Percentiles rank a stretch among this genome's conserved stretches.
Conservation (phyloP, 1,139 yeast genomes). For the Zygoascus sp. region DNA sequence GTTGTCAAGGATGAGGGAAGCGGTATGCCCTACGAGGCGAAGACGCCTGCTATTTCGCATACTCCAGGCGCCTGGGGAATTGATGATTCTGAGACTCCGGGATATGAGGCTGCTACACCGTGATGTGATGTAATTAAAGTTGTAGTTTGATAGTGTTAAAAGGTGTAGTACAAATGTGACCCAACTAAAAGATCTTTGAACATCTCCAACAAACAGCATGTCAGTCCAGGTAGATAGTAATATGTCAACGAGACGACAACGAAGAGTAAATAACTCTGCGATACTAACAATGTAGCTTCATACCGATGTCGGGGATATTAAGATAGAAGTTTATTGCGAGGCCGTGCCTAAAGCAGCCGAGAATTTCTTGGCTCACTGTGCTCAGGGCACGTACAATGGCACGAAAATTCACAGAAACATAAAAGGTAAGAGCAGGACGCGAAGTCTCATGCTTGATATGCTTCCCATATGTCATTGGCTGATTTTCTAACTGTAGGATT, state of each 20-base stretch:
- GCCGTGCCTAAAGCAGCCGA: constrained; percentile 40
- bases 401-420: constrained; percentile 43
- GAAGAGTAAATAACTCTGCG: background rate
- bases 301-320: constrained; percentile 40
- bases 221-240: constrained; percentile 13
- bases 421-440: constrained; percentile 35
- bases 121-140: constrained; percentile 14
- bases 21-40: constrained; percentile 41
- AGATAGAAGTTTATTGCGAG: constrained; percentile 41
- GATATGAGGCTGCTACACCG: constrained; percentile 36
- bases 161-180: background rate
- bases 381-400: constrained; percentile 42
- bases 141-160: background rate
- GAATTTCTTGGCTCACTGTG: constrained; percentile 48
- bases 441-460: background rate
- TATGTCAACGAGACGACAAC: background rate
- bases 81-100: constrained; percentile 36
- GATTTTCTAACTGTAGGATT: constrained; percentile 29
- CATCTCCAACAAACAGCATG: constrained; percentile 7
- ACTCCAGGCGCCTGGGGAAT: constrained; percentile 39
- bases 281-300: constrained; percentile 28
- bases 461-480: too few species aligned
- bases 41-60: constrained; percentile 42
- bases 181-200: background rate
- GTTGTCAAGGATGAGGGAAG: constrained; percentile 37